Evolutionary conservation across 1,284 basidiomycete genomes (phyloP).

Genomic region (Heterobasidion irregulare): DNA sequence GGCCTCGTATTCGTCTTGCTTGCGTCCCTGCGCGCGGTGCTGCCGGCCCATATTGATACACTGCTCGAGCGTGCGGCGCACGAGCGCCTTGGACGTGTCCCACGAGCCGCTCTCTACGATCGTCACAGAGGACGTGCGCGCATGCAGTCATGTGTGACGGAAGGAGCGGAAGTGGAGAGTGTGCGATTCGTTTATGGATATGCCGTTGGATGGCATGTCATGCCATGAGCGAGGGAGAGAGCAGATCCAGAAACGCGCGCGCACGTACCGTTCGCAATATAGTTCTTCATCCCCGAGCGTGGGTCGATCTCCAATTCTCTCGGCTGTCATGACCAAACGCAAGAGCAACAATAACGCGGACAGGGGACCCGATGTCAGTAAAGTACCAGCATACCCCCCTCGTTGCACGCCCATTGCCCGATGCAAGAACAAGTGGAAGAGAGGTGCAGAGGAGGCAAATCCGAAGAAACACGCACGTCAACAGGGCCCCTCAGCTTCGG

Average conservation of each 20-base stretch:
- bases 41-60: slow-evolving; percentile 62
- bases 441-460: not conserved
- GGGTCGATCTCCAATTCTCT: slow-evolving; percentile 84
- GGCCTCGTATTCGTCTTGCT: slow-evolving; percentile 78
- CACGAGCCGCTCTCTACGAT: slow-evolving; percentile 59
- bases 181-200: no score
- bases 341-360: slow-evolving; percentile 12
- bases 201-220: no score
- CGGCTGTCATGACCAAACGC: slow-evolving; percentile 31
- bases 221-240: not conserved
- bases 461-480: slow-evolving; percentile 7
- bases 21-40: slow-evolving; percentile 47
- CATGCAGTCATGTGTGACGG: not conserved
- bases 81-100: slow-evolving; percentile 85
- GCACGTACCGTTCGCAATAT: slow-evolving; percentile 73
- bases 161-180: no score
- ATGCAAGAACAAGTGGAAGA: not conserved
- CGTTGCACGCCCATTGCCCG: not conserved
- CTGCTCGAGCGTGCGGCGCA: slow-evolving; percentile 68
- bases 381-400: no score
- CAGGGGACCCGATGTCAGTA: not conserved
- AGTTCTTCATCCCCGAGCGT: slow-evolving; percentile 91
- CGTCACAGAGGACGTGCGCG: not conserved
- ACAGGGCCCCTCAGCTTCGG: slow-evolving; percentile 52
- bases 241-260: not conserved